phyloP scores from a whole-genome alignment of 257 asterid genomes.

The Agastache rugosa region DNA sequence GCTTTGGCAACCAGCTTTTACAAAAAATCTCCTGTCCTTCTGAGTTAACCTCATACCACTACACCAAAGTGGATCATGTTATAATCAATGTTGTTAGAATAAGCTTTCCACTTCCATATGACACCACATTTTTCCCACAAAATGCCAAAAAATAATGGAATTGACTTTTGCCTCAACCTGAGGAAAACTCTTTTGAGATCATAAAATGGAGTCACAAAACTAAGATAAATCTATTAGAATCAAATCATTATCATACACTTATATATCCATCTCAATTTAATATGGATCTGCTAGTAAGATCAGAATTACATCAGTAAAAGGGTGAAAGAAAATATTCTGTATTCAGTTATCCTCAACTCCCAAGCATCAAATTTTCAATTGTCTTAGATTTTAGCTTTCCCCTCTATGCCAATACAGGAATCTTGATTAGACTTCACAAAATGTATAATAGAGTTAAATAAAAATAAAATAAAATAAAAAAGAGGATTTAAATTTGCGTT shows the following conservation, averaged over 20 bases:
- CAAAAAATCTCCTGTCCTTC: constrained; percentile 90
- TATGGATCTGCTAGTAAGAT: not conserved
- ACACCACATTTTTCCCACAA: not conserved
- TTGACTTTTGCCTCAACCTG: not conserved
- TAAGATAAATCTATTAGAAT: not conserved
- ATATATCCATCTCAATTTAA: not conserved
- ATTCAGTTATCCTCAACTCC: constrained; percentile 6
- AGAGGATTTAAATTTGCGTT: not conserved
- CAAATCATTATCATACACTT: constrained; percentile 4
- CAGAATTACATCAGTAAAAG: constrained; percentile 1
- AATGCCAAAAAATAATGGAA: not conserved
- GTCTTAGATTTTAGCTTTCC: not conserved
- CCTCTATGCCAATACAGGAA: not conserved
- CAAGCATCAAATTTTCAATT: not conserved
- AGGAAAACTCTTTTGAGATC: not conserved
- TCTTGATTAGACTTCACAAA: not conserved
- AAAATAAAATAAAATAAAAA: not conserved
- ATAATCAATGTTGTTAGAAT: constrained; percentile 12
- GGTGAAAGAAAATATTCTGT: not conserved
- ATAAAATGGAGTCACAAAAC: not conserved
- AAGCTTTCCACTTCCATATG: constrained; percentile 13
- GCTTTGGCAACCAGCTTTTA: constrained; percentile 95
- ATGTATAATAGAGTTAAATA: not conserved
- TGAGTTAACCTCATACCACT: constrained; percentile 92
- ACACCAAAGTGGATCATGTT: constrained; percentile 26